Base-by-base conservation (phyloP, 805 yeast genomes). In the Lachancea dasiensis region DNA sequence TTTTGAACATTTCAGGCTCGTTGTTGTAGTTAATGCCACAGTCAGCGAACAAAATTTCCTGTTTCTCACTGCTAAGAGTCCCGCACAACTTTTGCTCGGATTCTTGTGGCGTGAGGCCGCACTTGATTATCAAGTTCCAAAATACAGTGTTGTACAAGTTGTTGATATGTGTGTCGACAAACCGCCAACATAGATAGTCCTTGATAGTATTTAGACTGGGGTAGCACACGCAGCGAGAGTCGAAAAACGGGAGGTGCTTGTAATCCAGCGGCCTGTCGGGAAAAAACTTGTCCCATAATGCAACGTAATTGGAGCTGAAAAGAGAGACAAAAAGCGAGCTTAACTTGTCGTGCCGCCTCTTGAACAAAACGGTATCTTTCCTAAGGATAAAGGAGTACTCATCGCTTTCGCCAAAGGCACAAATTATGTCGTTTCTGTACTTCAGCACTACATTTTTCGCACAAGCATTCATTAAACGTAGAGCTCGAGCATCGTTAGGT, bases 391-490 rank as follows among this genome's bases (percentile, higher is more conserved):
- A 90, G 10, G 90, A 81, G 56, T 83, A 92, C 63, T 92, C 98
- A 60, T 92, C 98, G 26, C 95, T 81, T 52, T 92, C 97, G 0
- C 98, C 98, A 56, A 82, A 92, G 0, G 95, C 95, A 57, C 89
- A 46, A 7, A 79, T 52, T 0, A 86, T 71, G 45, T 92, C 97
- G n/a, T 48, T 54, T 6, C 82, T 75, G 27, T 86, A 74, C 26
- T 72, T 68, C 22, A 69, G 60, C 66, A 84, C 72, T 8, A 87
- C 70, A 33, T 73, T 71, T 43, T 57, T 49, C 0, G 97, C 97
- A 3, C 95, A 78, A 2, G 70, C 65, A 62, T 87, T 92, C 87
- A 92, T 87, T 43, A 87, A 73, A 2, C 67, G 62, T 22, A 92
- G 60, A 0, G 97, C 97, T 17, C 77, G 56, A 19, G 60, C 44